Base-by-base conservation (phyloP, 2,329 filamentous ascomycete genomes). In the Colletotrichum sp. region DNA sequence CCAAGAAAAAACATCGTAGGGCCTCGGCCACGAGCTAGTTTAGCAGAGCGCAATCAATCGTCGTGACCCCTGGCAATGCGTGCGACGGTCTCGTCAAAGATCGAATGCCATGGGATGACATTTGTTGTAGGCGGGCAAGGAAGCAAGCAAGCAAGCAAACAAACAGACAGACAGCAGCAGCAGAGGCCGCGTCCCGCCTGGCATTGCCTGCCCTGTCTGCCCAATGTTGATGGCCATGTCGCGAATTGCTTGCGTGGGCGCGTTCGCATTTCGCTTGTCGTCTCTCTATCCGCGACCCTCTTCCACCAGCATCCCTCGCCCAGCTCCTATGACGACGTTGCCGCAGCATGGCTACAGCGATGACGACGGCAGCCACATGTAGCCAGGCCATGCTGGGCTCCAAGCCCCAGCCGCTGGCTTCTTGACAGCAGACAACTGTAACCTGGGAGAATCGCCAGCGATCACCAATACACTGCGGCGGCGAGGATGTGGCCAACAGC, bases 291-390 rank as follows among this genome's bases (percentile, higher is more conserved):
- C 56, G 28, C 70, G 64, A 58, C 56, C 55, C 43, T 43, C 34
- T 8, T 73, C 34, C n/a, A 25, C 69, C 65, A n/a, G 28, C 64
- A 69, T 60, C 56, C 60, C 56, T 60, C 67, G 58, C 67, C 56
- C 25, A 52, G 15, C 43, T 25, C 43, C 39, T 64, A 69, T 75
- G 73, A 73, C 62, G 73, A 73, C 56, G 30, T 56, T 34, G 39
- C 73, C 28, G 43, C 70, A 69, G 34, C n/a, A 72, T 62, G 34
- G 34, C 64, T 36, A 28, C 10, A 43, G 27, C n/a, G 64, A 73
- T 75, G 73, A 75, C 64, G 73, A 75, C 70, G 55, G 62, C 73
- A 75, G 73, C 70, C 70, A 69, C 58, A 65, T 39, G n/a, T 36
- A 67, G 56, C 36, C 61, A 66, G 56, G 55, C 67, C 67, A 52